Conservation (phyloP, 2,329 filamentous ascomycete genomes). For the Penicillium freii region DNA sequence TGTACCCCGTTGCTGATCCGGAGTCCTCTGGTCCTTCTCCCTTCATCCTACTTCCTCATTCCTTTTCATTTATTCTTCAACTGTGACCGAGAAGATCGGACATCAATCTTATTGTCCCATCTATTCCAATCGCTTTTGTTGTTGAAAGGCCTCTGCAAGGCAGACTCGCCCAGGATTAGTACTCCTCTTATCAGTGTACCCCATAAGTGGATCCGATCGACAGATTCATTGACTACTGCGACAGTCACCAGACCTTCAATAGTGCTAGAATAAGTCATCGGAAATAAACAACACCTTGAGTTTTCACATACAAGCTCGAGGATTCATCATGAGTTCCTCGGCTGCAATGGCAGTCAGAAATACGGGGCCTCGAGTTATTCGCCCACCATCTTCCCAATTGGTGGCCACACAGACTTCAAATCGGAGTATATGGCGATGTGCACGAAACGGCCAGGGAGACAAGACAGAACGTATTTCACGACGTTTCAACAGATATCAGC, state of each 20-base stretch:
- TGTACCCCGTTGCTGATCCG: background rate
- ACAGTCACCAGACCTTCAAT: background rate
- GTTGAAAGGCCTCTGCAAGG: background rate
- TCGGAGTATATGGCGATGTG: conserved; percentile 12
- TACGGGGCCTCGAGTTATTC: conserved; percentile 3
- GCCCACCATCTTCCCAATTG: conserved; percentile 13
- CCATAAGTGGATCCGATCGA: background rate
- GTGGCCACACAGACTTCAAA: conserved; percentile 3
- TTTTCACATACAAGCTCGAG: background rate
- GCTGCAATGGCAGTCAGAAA: conserved; percentile 10
- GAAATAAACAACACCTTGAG: background rate
- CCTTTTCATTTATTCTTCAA: background rate
- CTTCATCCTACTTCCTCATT: background rate
- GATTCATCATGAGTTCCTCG: conserved; percentile 18
- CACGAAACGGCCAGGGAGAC: conserved; percentile 13
- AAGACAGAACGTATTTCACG: conserved; percentile 12
- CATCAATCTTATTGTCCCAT: background rate
- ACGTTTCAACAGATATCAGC: conserved; percentile 10
- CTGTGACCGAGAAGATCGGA: background rate
- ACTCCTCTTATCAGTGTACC: background rate
- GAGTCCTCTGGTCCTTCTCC: background rate
- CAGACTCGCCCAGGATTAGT: background rate
- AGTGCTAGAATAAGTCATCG: background rate
- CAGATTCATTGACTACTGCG: background rate
- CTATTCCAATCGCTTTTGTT: background rate